Percentiles rank a stretch among this genome's conserved stretches.
phyloP scores from a whole-genome alignment of 306 rosid species.

The Geum urbanum region DNA sequence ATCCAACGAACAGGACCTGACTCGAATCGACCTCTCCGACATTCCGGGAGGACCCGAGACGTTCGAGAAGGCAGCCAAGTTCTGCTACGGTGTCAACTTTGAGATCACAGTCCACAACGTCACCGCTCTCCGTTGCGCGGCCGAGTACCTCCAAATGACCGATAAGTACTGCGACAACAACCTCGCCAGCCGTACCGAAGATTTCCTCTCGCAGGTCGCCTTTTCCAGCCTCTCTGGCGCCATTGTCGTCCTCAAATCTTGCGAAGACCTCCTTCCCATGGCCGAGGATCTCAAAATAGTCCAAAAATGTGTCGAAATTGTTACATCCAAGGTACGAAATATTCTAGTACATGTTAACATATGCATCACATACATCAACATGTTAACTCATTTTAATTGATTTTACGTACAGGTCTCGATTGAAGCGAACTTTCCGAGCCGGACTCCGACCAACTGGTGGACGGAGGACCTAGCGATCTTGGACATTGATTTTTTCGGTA shows the following conservation, averaged over 20 bases:
- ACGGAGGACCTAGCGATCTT: conserved; percentile 68
- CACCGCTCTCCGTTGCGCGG: conserved; percentile 71
- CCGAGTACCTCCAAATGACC: conserved; percentile 76
- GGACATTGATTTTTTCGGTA: conserved; percentile 46
- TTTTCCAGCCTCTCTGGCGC: conserved; percentile 57
- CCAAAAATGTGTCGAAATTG: conserved; percentile 50
- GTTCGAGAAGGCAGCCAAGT: conserved; percentile 85
- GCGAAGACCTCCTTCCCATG: conserved; percentile 46
- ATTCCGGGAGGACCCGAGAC: conserved; percentile 85
- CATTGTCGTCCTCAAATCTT: conserved; percentile 59
- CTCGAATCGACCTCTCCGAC: conserved; percentile 51
- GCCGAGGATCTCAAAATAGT: conserved; percentile 49
- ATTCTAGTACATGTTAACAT: no score
- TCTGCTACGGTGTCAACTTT: conserved; percentile 89
- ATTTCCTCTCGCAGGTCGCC: conserved; percentile 64
- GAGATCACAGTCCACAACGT: conserved; percentile 79
- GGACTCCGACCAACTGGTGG: conserved; percentile 89
- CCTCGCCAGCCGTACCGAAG: conserved; percentile 68
- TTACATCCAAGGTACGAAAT: conserved; percentile 34
- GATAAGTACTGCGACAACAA: conserved; percentile 60
- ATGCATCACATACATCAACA: no score
- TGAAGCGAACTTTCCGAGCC: conserved; percentile 69
- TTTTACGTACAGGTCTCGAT: conserved; percentile 33
- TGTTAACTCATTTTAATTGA: no score
- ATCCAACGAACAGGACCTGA: conserved; percentile 53